phyloP scores from a whole-genome alignment of 257 asterid species.

The Solanum tacnaense region DNA sequence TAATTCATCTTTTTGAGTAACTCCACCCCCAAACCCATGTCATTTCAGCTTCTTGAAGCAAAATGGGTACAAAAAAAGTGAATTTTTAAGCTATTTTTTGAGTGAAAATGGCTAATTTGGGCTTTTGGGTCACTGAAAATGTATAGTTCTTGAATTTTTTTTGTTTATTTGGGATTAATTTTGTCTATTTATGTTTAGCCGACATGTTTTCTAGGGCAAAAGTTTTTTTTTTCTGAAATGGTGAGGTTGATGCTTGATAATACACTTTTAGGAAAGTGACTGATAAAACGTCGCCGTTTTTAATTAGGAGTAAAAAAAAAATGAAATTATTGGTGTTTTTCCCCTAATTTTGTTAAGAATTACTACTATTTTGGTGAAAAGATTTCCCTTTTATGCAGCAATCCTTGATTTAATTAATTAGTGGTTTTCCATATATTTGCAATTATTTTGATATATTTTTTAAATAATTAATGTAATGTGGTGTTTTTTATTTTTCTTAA shows the following conservation, averaged over 20 bases:
- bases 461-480: neutral
- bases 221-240: neutral
- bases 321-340: neutral
- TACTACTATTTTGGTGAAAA: neutral
- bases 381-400: neutral
- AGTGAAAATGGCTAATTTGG: neutral
- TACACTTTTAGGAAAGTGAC: neutral
- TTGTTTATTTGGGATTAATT: neutral
- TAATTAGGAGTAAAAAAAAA: neutral
- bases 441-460: neutral
- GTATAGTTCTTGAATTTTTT: neutral
- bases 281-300: slow-evolving; percentile 22
- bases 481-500: neutral
- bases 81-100: neutral
- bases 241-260: neutral
- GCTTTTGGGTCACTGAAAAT: slow-evolving; percentile 4
- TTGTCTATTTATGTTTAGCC: neutral
- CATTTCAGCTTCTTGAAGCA: neutral
- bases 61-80: neutral
- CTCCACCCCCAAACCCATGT: neutral
- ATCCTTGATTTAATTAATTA: neutral
- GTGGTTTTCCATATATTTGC: neutral
- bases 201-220: slow-evolving; percentile 13
- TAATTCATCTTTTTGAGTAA: neutral
- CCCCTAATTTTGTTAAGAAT: slow-evolving; percentile 1